A percentile compares a stretch with the other conserved stretches of the same genome.
Conservation (phyloP, 73 alveolate species). For the Stentor roeselii region DNA sequence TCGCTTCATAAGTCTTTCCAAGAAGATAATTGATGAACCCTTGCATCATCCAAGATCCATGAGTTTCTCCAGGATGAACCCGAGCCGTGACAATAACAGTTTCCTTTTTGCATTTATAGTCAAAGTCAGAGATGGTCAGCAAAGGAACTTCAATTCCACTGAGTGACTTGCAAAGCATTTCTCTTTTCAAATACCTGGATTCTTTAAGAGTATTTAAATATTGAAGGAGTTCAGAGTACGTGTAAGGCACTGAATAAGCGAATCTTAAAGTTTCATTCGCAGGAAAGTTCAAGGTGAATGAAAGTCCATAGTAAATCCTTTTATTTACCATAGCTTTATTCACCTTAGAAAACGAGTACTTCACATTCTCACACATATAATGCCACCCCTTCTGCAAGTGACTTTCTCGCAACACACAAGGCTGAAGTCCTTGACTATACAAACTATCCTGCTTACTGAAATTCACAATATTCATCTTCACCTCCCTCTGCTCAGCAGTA, state of each 20-base stretch:
- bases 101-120: slow-evolving; percentile 50
- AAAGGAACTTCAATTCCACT: slow-evolving; percentile 78
- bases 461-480: slow-evolving; percentile 91
- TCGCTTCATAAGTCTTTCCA: slow-evolving; percentile 71
- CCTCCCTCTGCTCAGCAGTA: slow-evolving; percentile 80
- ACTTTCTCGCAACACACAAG: slow-evolving; percentile 37
- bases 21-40: slow-evolving; percentile 58
- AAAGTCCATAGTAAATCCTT: not conserved
- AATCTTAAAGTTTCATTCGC: not conserved
- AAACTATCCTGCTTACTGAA: slow-evolving; percentile 78
- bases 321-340: slow-evolving; percentile 73
- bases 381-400: slow-evolving; percentile 32
- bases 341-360: slow-evolving; percentile 78
- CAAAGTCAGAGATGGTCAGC: slow-evolving; percentile 68
- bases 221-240: not conserved
- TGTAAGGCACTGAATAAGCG: not conserved
- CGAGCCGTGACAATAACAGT: slow-evolving; percentile 70
- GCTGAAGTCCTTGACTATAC: slow-evolving; percentile 69
- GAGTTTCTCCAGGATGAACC: slow-evolving; percentile 89
- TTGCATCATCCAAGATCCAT: slow-evolving; percentile 78
- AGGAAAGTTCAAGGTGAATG: not conserved
- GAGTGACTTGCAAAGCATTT: slow-evolving; percentile 63
- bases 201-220: not conserved
- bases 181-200: not conserved
- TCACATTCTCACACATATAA: too few relatives aligned